phyloP scores from a whole-genome alignment of 345 rosid genomes.

The Syzygium jambos region DNA sequence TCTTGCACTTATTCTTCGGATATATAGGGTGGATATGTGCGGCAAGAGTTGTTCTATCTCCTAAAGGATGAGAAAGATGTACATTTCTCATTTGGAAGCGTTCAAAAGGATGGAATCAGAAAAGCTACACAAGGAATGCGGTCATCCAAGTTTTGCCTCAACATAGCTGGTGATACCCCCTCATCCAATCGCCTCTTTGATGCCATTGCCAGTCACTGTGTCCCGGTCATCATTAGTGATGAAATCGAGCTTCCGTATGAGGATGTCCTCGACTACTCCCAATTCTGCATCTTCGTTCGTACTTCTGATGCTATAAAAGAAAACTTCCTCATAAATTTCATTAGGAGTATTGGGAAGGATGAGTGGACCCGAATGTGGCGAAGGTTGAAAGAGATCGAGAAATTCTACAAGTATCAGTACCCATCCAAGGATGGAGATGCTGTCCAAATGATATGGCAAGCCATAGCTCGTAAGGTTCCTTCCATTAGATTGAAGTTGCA shows the following conservation, averaged over 20 bases:
- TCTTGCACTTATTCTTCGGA: not conserved
- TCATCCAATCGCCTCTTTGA: constrained; percentile 96
- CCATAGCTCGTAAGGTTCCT: constrained; percentile 71
- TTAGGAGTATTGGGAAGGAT: constrained; percentile 54
- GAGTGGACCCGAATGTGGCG: constrained; percentile 77
- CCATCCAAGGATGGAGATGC: constrained; percentile 64
- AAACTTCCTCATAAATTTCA: constrained; percentile 52
- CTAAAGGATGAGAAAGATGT: constrained; percentile 77
- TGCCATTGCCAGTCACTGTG: constrained; percentile 90
- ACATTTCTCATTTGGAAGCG: constrained; percentile 80
- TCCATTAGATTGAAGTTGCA: constrained; percentile 50
- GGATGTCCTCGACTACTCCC: constrained; percentile 78
- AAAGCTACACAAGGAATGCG: constrained; percentile 79
- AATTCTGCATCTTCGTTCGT: constrained; percentile 80
- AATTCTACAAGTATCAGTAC: constrained; percentile 45
- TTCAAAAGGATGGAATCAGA: constrained; percentile 50
- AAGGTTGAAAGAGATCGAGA: constrained; percentile 51
- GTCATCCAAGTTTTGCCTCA: constrained; percentile 84
- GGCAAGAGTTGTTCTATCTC: constrained; percentile 74
- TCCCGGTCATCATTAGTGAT: constrained; percentile 88
- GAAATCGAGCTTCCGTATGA: constrained; percentile 92
- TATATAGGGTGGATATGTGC: constrained; percentile 69
- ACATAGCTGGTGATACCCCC: constrained; percentile 96
- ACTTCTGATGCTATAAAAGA: constrained; percentile 70
- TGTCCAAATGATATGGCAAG: constrained; percentile 92